phyloP scores from a whole-genome alignment of 2,329 filamentous ascomycete species.

The Phyllosticta capitalensis region DNA sequence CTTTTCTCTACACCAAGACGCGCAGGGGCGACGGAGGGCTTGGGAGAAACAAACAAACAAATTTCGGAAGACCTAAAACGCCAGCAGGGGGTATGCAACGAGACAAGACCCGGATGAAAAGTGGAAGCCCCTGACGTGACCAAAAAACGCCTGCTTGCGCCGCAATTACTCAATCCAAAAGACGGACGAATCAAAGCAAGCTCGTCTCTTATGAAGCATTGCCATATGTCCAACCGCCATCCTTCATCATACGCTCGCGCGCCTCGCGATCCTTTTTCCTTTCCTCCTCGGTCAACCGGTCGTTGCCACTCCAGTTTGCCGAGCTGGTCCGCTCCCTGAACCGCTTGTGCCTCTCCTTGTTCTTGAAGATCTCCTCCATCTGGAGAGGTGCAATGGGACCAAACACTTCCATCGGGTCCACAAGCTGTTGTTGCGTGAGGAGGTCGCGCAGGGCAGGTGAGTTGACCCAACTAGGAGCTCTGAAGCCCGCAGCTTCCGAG shows the following conservation, averaged over 20 bases:
- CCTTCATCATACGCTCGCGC: slow-evolving; percentile 66
- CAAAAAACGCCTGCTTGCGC: neutral
- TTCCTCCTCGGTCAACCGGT: slow-evolving; percentile 79
- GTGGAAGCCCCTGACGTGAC: neutral
- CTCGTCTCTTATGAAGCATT: neutral
- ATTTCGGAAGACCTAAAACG: neutral
- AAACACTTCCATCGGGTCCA: slow-evolving; percentile 80
- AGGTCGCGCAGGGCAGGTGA: slow-evolving; percentile 70
- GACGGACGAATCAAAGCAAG: neutral
- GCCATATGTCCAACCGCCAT: slow-evolving; percentile 61
- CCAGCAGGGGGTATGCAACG: neutral
- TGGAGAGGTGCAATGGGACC: slow-evolving; percentile 79
- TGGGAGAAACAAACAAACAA: neutral
- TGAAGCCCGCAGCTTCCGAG: slow-evolving; percentile 32
- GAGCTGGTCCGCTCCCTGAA: slow-evolving; percentile 88
- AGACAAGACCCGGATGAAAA: neutral
- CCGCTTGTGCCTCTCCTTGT: slow-evolving; percentile 73
- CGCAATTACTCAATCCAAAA: neutral
- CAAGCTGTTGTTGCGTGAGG: slow-evolving; percentile 70
- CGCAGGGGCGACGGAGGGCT: neutral
- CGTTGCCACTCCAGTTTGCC: slow-evolving; percentile 76
- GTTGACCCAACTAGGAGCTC: slow-evolving; percentile 76
- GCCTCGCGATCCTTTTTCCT: slow-evolving; percentile 70
- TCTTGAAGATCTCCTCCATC: slow-evolving; percentile 96
- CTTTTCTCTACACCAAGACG: neutral